Evolutionary conservation across 805 yeast genomes (phyloP).

Genomic region (Soucietia sequanensis): DNA sequence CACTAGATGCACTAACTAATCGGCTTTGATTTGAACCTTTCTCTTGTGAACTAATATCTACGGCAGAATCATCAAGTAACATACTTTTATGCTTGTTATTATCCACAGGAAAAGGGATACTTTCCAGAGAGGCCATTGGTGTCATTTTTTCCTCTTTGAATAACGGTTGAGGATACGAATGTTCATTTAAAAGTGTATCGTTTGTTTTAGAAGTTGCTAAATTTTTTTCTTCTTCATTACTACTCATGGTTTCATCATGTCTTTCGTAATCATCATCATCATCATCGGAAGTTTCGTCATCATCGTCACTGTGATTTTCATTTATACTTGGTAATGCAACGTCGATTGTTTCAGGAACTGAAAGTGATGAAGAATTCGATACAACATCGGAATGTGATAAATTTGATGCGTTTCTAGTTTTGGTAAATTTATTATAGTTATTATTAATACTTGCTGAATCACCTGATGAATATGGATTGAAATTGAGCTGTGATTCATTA

Average conservation of each 20-base stretch:
- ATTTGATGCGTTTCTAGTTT: constrained; percentile 18
- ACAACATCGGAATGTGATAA: constrained; percentile 12
- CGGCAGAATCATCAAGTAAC: background rate
- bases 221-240: constrained; percentile 6
- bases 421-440: constrained; percentile 34
- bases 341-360: constrained; percentile 42
- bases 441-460: constrained; percentile 12
- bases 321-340: constrained; percentile 35
- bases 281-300: background rate
- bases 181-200: constrained; percentile 26
- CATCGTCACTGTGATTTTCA: constrained; percentile 22
- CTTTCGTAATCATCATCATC: too few species aligned
- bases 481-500: constrained; percentile 33
- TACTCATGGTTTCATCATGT: constrained; percentile 7
- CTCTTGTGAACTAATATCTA: background rate
- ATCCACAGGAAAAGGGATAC: constrained; percentile 1
- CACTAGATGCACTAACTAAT: constrained; percentile 6
- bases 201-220: constrained; percentile 9
- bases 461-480: constrained; percentile 17
- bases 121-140: constrained; percentile 16
- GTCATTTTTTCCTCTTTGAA: constrained; percentile 28
- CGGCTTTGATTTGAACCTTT: background rate
- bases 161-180: constrained; percentile 14
- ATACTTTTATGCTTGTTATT: background rate
- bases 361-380: constrained; percentile 26